Percentiles rank a stretch among this genome's conserved stretches.
Conservation (phyloP, 148 eudicot species). For the Silene conica region DNA sequence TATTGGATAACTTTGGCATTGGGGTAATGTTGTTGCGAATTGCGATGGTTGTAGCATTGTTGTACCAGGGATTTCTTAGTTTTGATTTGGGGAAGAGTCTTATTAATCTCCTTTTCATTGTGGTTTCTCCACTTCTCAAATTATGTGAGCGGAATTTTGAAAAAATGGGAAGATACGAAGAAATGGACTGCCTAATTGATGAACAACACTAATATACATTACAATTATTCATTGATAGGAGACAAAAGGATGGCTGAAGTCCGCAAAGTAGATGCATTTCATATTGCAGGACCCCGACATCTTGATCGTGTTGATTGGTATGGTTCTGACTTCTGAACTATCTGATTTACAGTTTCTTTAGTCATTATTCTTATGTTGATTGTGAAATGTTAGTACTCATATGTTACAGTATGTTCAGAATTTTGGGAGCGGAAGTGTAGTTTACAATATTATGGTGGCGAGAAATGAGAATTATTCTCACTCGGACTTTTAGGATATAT, state of each 20-base stretch:
- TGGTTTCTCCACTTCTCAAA: no score
- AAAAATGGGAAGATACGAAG: no score
- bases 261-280: conserved; percentile 30
- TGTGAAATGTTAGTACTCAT: no score
- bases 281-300: conserved; percentile 37
- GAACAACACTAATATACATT: not conserved
- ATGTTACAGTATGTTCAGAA: not conserved
- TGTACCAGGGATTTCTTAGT: no score
- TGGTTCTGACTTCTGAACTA: not conserved
- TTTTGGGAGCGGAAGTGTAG: no score
- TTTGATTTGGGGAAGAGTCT: no score
- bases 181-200: not conserved
- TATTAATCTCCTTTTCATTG: not conserved
- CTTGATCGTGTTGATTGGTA: conserved; percentile 45
- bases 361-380: not conserved
- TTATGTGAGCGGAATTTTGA: no score
- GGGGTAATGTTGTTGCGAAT: not conserved
- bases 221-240: not conserved
- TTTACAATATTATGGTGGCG: no score
- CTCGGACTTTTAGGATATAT: no score
- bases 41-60: not conserved
- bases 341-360: no score
- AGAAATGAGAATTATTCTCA: no score
- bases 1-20: no score
- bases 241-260: conserved; percentile 13